These are phyloP conservation scores for Chlamydomonas reinhardtii DNA, from an alignment of 163 green algal genomes.

Conservation along the genomic window DNA sequence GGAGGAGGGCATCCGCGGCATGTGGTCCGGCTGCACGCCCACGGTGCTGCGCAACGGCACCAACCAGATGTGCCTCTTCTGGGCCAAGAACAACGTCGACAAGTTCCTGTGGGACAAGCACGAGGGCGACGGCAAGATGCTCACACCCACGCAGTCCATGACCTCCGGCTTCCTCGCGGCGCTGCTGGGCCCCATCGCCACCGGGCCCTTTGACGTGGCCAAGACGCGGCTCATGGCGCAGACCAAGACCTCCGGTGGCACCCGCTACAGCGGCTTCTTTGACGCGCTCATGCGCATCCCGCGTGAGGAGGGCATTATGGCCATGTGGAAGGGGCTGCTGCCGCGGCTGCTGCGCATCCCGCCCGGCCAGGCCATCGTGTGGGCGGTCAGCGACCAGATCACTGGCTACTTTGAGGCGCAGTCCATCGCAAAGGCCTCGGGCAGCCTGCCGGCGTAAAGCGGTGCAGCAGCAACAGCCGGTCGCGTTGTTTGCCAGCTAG, in stretches of 20 bases:
- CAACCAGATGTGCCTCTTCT: slow-evolving; percentile 96
- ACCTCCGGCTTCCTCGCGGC: slow-evolving; percentile 87
- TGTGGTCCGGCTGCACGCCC: slow-evolving; percentile 90
- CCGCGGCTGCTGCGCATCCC: slow-evolving; percentile 94
- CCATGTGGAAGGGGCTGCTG: slow-evolving; percentile 92
- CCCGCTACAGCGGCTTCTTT: slow-evolving; percentile 83
- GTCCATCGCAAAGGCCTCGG: slow-evolving; percentile 3
- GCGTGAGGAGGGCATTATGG: slow-evolving; percentile 84
- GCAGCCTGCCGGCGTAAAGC: slow-evolving; percentile 1
- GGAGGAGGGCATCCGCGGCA: slow-evolving; percentile 87
- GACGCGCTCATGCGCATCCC: slow-evolving; percentile 86
- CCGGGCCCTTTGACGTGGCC: slow-evolving; percentile 94
- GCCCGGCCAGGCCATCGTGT: slow-evolving; percentile 95
- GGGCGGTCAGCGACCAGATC: slow-evolving; percentile 93
- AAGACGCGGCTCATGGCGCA: slow-evolving; percentile 95
- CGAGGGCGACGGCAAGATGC: slow-evolving; percentile 90
- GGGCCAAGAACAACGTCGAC: slow-evolving; percentile 91
- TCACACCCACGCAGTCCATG: slow-evolving; percentile 85
- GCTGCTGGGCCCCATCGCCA: slow-evolving; percentile 84
- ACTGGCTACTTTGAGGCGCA: slow-evolving; percentile 70
- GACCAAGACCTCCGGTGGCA: slow-evolving; percentile 60
- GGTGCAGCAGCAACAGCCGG: not conserved
- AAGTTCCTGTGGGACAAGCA: slow-evolving; percentile 88
- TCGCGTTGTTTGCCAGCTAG: not conserved
- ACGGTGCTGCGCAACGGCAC: slow-evolving; percentile 93